Base-by-base conservation (phyloP, 176 grass and related monocot species). In the Otatea glauca region DNA sequence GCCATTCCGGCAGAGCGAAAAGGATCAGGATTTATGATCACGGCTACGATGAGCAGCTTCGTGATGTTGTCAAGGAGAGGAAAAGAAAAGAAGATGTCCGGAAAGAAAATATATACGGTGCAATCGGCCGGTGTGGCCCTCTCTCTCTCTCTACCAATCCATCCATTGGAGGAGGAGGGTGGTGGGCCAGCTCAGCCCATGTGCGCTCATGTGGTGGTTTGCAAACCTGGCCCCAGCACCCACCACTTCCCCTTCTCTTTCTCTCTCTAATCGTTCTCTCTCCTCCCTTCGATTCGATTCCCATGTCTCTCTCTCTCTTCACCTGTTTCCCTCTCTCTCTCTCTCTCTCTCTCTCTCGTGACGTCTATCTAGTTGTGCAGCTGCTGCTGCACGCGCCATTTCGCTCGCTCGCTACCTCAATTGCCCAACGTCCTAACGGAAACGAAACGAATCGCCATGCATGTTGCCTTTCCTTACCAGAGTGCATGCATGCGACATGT, bases 201-300 rank as follows among this genome's bases (percentile, higher is more conserved):
- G 91, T 93, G 91, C 91, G 82, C 70, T 86, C 91, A 93, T 90
- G 91, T 88, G 91, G 88, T 90, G 85, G 91, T 90, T 93, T 82
- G 85, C 85, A 71, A 72, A 21, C 34, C 49, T 70, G 91, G 78
- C 0, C 88, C 91, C 91, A 86, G 77, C 87, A 79, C 83, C 78
- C 86, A 89, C 91, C 82, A 74, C 87, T 85, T 88, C 25, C 58
- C 12, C 56, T 8, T 4, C 14, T 23, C 84, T 49, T 47, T 78
- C 78, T 64, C 69, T 65, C 53, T 81, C 56, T 68, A 24, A 18
- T 64, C 68, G 37, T 47, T 74, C 50, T 75, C 81, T 68, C n/a
- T n/a, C n/a, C n/a, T n/a, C n/a, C 9, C 65, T 21, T 24, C 58
- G 9, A 35, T 53, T 72, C n/a, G 73, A 78, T 88, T 77, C 80